Evolutionary conservation across 345 rosid genomes (phyloP).

Genomic region (Draba incana): DNA sequence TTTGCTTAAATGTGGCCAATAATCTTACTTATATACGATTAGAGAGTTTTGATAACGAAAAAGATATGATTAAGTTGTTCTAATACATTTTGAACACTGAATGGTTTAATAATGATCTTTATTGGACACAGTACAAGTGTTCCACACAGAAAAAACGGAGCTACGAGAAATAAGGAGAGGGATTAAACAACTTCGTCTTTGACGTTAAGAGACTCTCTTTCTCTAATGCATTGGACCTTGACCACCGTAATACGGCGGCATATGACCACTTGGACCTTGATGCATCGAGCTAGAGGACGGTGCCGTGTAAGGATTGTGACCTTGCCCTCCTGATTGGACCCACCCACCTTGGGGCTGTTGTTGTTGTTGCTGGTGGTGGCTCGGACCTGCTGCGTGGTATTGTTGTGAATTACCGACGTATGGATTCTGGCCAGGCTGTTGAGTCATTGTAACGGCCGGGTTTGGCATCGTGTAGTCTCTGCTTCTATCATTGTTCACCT

Average conservation of each 20-base stretch:
- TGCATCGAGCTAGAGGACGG: slow-evolving; percentile 56
- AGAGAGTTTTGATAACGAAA: slow-evolving; percentile 15
- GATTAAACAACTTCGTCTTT: slow-evolving; percentile 29
- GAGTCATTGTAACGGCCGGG: slow-evolving; percentile 61
- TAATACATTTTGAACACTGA: background rate
- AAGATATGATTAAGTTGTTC: background rate
- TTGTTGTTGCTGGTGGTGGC: slow-evolving; percentile 23
- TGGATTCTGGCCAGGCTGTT: slow-evolving; percentile 53
- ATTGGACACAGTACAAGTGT: slow-evolving; percentile 29
- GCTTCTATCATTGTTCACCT: slow-evolving; percentile 93
- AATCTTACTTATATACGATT: background rate
- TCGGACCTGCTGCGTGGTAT: slow-evolving; percentile 53
- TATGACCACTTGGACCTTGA: slow-evolving; percentile 39
- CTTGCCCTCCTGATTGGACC: slow-evolving; percentile 59
- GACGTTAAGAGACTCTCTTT: background rate
- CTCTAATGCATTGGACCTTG: slow-evolving; percentile 65
- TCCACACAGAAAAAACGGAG: slow-evolving; percentile 7
- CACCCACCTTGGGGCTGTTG: slow-evolving; percentile 68
- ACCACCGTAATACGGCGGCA: slow-evolving; percentile 47
- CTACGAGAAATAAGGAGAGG: slow-evolving; percentile 6
- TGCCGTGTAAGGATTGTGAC: slow-evolving; percentile 58
- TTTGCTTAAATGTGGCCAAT: slow-evolving; percentile 9
- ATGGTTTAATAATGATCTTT: slow-evolving; percentile 8
- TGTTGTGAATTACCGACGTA: slow-evolving; percentile 26
- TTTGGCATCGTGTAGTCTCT: slow-evolving; percentile 83